Evolutionary conservation across 1,139 yeast genomes (phyloP), one percentile per base, ranked within the genome.

Genomic region (Groenewaldozyma sp.): DNA sequence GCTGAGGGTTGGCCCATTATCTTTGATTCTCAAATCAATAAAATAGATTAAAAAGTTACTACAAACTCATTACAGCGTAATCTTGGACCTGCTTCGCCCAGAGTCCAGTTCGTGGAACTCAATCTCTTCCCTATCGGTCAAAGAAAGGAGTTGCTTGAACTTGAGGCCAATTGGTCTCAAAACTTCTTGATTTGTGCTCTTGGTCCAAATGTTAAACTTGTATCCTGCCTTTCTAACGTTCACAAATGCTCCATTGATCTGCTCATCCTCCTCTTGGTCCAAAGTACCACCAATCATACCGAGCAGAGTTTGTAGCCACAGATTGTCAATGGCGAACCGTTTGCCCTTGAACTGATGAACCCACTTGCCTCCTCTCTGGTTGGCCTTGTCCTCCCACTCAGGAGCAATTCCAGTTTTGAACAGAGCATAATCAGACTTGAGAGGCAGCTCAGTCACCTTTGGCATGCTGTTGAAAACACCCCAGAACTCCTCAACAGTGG

Each of bases 401-500:
- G 98, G 99, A 63, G 87, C 82, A 55, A 93, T 78, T 42, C 91
- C 95, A 60, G 82, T 83, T 67, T 91, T 83, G 72, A 93, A 91
- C 59, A 91, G 76, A 62, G 93, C 95, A 68, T 91, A 91, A 64
- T 93, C 98, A 11, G 96, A 83, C 65, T 82, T 84, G 55, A 81
- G 64, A 49, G 97, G 97, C 59, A 91, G 74, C 60, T 87, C 95
- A 51, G 79, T 76, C 41, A 95, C 95, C 55, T 78, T 79, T 49
- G 98, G 97, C 54, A 91, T 81, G 40, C 94, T 82, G 66, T 91
- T 91, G 71, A 78, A 84, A 51, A 88, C 82, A 21, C 98, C 99
- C 99, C 99, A 91, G 69, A 91, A 91, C 65, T 91, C 97, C 68
- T 91, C 99, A 37, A 91, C 97, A 22, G 95, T 79, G 39, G 80